Conservation (phyloP, 176 grass and related monocot genomes). For the Bromus sterilis region DNA sequence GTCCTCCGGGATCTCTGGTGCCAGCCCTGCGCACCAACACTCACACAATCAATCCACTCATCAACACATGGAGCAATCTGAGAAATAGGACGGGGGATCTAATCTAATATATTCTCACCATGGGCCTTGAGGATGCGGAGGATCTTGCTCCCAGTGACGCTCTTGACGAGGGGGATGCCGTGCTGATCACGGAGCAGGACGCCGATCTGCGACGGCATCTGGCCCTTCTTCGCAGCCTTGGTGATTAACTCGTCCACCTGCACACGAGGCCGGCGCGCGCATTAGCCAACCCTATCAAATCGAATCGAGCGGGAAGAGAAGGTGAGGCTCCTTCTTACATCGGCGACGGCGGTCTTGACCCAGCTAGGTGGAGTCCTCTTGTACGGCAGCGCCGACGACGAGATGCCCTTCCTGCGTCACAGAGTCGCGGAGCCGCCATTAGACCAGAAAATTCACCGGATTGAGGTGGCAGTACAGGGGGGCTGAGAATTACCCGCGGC, state of each 20-base stretch:
- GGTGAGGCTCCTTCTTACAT: conserved; percentile 23
- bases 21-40: conserved; percentile 27
- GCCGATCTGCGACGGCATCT: conserved; percentile 74
- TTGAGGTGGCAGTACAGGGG: not conserved
- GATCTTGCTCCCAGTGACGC: conserved; percentile 86
- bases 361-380: conserved; percentile 76
- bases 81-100: not conserved
- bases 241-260: conserved; percentile 70
- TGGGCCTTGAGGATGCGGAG: conserved; percentile 89
- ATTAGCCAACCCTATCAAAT: not conserved
- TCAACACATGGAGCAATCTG: not conserved
- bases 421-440: conserved; percentile 4
- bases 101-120: conserved; percentile 30
- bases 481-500: conserved; percentile 37
- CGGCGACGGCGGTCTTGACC: conserved; percentile 64
- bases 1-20: conserved; percentile 84
- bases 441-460: not conserved
- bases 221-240: conserved; percentile 69
- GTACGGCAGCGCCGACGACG: conserved; percentile 82
- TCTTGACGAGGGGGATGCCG: conserved; percentile 68
- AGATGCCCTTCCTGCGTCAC: conserved; percentile 74
- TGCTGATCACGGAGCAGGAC: conserved; percentile 78
- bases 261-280: not conserved
- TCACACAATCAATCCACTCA: not conserved
- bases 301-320: not conserved